Conservation (phyloP, 2,329 filamentous ascomycete species). For the Phialocephala subalpina region DNA sequence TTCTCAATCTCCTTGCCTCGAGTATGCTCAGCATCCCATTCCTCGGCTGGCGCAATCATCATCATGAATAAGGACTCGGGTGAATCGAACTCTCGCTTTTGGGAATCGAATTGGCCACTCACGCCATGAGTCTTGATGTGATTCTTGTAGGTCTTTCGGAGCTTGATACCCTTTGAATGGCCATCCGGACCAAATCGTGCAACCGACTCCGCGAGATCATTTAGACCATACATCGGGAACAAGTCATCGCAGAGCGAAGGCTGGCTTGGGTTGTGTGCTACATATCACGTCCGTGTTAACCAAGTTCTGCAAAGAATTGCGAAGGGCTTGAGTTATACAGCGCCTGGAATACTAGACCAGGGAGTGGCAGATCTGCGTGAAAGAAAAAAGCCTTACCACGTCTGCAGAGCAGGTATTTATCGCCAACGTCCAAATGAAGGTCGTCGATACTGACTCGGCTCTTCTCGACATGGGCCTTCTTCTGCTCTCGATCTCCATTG, state of each 20-base stretch:
- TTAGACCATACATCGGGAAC: constrained; percentile 65
- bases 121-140: constrained; percentile 71
- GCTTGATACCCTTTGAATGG: constrained; percentile 64
- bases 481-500: constrained; percentile 61
- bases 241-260: constrained; percentile 63
- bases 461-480: constrained; percentile 70
- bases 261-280: constrained; percentile 48
- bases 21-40: constrained; percentile 63
- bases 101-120: constrained; percentile 66
- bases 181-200: constrained; percentile 70
- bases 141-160: constrained; percentile 74
- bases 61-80: constrained; percentile 62
- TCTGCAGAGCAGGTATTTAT: constrained; percentile 72
- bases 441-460: constrained; percentile 68
- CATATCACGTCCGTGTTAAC: constrained; percentile 44
- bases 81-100: constrained; percentile 61
- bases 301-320: constrained; percentile 39
- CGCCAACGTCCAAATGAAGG: constrained; percentile 71
- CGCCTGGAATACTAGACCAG: constrained; percentile 29
- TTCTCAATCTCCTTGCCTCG: constrained; percentile 62
- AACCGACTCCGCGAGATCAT: constrained; percentile 65
- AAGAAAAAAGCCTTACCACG: constrained; percentile 68
- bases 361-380: constrained; percentile 15
- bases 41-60: constrained; percentile 59
- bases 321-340: constrained; percentile 19